Evolutionary conservation across 345 rosid genomes (phyloP).

Genomic region (Cochlearia excelsa): DNA sequence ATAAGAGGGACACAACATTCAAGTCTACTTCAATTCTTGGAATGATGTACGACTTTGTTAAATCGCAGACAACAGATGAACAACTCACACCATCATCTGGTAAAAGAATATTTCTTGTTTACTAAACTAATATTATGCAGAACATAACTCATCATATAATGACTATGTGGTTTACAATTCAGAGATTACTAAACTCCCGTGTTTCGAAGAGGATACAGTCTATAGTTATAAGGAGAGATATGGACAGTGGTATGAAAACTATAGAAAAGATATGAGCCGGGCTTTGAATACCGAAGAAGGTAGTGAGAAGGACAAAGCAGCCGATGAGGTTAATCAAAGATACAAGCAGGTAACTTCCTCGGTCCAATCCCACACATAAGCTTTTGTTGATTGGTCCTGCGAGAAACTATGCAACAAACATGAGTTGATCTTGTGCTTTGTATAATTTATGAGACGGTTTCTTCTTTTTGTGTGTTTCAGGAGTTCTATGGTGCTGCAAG

Average conservation of each 20-base stretch:
- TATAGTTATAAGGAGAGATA: slow-evolving; percentile 34
- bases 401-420: background rate
- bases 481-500: slow-evolving; percentile 49
- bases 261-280: slow-evolving; percentile 48
- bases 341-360: slow-evolving; percentile 55
- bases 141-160: slow-evolving; percentile 11
- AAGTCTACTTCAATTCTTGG: slow-evolving; percentile 66
- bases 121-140: background rate
- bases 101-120: slow-evolving; percentile 29
- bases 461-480: slow-evolving; percentile 31
- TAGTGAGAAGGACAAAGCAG: slow-evolving; percentile 20
- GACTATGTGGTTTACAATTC: slow-evolving; percentile 9
- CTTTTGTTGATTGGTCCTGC: background rate
- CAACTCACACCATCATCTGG: slow-evolving; percentile 35
- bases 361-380: background rate
- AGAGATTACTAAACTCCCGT: slow-evolving; percentile 56
- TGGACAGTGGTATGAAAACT: slow-evolving; percentile 35
- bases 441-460: background rate
- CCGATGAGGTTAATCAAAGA: slow-evolving; percentile 35
- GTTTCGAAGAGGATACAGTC: slow-evolving; percentile 36
- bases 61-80: slow-evolving; percentile 29
- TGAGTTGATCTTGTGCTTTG: background rate
- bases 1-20: slow-evolving; percentile 32
- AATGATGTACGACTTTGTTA: slow-evolving; percentile 50
- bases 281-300: slow-evolving; percentile 25